Percentiles rank a stretch among this genome's conserved stretches.
Evolutionary conservation across 2,329 filamentous ascomycete species (phyloP).

Genomic region (Colletotrichum godetiae): DNA sequence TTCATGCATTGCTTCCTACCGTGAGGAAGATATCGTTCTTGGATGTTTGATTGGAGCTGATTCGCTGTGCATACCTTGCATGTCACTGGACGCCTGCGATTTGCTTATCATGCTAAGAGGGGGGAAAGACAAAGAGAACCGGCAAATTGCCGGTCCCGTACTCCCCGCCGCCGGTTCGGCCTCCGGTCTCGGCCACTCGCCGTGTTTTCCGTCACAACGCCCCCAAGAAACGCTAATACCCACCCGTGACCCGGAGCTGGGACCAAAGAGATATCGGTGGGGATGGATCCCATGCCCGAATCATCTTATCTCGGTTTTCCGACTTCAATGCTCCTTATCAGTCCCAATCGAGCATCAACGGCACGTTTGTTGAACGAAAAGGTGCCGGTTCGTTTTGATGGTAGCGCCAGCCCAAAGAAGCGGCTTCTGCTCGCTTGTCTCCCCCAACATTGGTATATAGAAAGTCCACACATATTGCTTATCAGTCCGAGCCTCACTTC

Average conservation of each 20-base stretch:
- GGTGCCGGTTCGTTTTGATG: neutral
- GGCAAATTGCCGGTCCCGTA: slow-evolving; percentile 30
- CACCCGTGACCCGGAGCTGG: neutral
- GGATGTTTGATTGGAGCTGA: neutral
- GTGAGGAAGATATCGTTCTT: neutral
- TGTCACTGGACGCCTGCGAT: neutral
- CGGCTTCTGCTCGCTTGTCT: neutral
- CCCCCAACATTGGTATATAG: neutral
- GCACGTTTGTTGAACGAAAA: neutral
- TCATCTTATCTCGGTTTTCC: neutral
- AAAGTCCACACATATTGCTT: neutral
- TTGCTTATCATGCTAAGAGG: neutral
- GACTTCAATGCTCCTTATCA: neutral
- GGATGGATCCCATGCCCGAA: neutral
- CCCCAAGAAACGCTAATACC: neutral
- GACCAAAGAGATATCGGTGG: neutral
- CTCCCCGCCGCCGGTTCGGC: slow-evolving; percentile 5
- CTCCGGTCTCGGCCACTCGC: slow-evolving; percentile 26
- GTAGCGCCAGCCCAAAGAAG: neutral
- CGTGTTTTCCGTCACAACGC: neutral
- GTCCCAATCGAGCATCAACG: neutral
- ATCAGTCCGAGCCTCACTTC: neutral
- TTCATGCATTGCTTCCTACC: neutral
- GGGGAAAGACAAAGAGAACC: neutral
- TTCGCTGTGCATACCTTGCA: neutral